Percentiles rank a stretch among this genome's conserved stretches.
phyloP scores from a whole-genome alignment of 2,329 filamentous ascomycete genomes.

The Talaromyces sp. region DNA sequence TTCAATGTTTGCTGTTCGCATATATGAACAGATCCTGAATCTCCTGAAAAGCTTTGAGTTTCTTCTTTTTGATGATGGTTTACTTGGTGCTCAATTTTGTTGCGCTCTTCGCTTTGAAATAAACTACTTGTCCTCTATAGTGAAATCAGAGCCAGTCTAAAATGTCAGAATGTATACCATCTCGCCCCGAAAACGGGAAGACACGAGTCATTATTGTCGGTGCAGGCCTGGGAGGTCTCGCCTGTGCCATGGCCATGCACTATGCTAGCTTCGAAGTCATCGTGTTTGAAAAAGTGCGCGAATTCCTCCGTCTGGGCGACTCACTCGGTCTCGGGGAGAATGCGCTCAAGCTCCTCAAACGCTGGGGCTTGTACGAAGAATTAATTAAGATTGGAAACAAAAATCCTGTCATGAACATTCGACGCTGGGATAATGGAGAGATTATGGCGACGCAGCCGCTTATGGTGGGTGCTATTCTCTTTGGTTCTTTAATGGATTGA shows the following conservation, averaged over 20 bases:
- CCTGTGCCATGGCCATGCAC: slow-evolving; percentile 18
- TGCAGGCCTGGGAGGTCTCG: slow-evolving; percentile 47
- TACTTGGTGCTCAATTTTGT: not conserved
- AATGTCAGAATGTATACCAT: not conserved
- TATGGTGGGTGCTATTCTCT: slow-evolving; percentile 6
- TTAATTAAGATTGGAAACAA: slow-evolving; percentile 16
- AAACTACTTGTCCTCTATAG: not conserved
- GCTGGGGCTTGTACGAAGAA: slow-evolving; percentile 16
- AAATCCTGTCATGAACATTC: slow-evolving; percentile 16
- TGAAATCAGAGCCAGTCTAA: not conserved
- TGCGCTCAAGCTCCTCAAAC: slow-evolving; percentile 14
- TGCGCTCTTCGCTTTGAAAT: not conserved
- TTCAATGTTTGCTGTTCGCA: not conserved
- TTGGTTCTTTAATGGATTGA: not conserved
- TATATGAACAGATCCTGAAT: not conserved
- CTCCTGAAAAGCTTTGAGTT: no score
- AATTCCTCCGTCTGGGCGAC: slow-evolving; percentile 17
- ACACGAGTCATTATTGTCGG: slow-evolving; percentile 48
- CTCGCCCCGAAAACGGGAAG: not conserved
- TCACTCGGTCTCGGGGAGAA: slow-evolving; percentile 17
- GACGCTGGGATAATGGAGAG: slow-evolving; percentile 10
- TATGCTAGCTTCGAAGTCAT: slow-evolving; percentile 15
- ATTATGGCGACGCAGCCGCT: slow-evolving; percentile 16
- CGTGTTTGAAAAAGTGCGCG: slow-evolving; percentile 18
- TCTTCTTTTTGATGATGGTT: not conserved